Base-by-base conservation (phyloP, 495 filamentous ascomycete species). In the Stereocaulon alpinum region DNA sequence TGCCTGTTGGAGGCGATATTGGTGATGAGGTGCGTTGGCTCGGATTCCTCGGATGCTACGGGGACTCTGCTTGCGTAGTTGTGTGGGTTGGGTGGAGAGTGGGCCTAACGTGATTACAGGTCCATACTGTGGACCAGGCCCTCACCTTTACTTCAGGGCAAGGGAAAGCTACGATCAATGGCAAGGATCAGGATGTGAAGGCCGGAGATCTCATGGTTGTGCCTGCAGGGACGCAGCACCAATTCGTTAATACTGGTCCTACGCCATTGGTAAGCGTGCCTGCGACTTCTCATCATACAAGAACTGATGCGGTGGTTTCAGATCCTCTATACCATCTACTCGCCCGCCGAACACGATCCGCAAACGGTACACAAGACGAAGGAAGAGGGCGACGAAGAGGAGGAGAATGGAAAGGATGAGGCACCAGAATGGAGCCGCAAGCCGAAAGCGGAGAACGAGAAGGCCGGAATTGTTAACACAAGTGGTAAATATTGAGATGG, bases 171-270 rank as follows among this genome's bases (percentile, higher is more conserved):
- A 82, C 78, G 7, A 78, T 85, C 4, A 78, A 76, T 27, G 80
- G 81, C 20, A 76, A 78, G 50, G 80, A 85, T 52, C 80, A 84
- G 50, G 69, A 75, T 37, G 72, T 85, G 54, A 76, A 77, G 51
- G 80, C 80, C 1, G 77, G 78, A 30, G 82, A 84, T 61, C 74
- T 85, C 57, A 78, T 85, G 57, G 75, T 84, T 45, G 82, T 86
- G 6, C 82, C 83, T 0, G 82, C 82, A 0, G 82, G 82, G 0
- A 84, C 82, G 12, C 79, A 84, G 69, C 83, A 86, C 64, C 81
- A 85, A 64, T 85, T 86, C 63, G 68, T 84, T n/a, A 85, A 83
- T 61, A 80, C 71, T 20, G 80, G 64, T 12, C 58, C 64, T 4
- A 66, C 63, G 11, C 63, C 63, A 3, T 24, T 64, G 24, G 61